Percentiles rank a stretch among this genome's conserved stretches.
Conservation (phyloP, 257 asterid genomes). For the Anisodus acutangulus region DNA sequence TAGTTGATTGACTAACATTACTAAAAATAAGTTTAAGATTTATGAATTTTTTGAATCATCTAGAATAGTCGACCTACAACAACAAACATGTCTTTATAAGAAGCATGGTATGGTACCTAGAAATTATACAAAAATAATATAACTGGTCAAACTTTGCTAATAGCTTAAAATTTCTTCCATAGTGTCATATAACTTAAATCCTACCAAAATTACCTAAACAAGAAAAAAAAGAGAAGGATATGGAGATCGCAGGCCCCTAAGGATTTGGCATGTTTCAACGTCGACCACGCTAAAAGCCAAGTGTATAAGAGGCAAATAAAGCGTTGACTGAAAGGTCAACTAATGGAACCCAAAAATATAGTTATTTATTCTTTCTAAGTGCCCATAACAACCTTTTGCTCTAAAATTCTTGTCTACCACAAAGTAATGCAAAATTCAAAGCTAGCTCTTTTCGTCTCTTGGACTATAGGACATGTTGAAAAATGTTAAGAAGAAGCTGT, state of each 20-base stretch:
- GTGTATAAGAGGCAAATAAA: not conserved
- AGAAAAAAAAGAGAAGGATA: not conserved
- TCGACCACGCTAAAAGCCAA: not conserved
- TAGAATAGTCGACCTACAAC: not conserved
- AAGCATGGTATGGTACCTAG: not conserved
- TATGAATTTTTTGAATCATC: not conserved
- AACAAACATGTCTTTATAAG: not conserved
- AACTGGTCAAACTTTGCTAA: not conserved
- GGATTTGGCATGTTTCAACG: not conserved
- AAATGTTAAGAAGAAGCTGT: not conserved
- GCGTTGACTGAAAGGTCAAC: not conserved
- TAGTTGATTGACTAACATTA: not conserved
- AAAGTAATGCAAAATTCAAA: conserved; percentile 14
- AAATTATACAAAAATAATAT: not conserved
- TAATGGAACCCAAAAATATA: not conserved
- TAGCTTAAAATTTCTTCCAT: not conserved
- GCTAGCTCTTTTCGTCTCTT: not conserved
- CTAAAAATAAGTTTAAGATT: not conserved
- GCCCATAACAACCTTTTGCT: not conserved
- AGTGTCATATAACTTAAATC: not conserved
- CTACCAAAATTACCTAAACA: not conserved
- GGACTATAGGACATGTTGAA: not conserved
- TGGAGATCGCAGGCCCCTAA: not conserved
- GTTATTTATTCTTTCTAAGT: not conserved
- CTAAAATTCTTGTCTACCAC: not conserved